Conservation (phyloP, 2,329 filamentous ascomycete species). For the Exserohilum turcica region DNA sequence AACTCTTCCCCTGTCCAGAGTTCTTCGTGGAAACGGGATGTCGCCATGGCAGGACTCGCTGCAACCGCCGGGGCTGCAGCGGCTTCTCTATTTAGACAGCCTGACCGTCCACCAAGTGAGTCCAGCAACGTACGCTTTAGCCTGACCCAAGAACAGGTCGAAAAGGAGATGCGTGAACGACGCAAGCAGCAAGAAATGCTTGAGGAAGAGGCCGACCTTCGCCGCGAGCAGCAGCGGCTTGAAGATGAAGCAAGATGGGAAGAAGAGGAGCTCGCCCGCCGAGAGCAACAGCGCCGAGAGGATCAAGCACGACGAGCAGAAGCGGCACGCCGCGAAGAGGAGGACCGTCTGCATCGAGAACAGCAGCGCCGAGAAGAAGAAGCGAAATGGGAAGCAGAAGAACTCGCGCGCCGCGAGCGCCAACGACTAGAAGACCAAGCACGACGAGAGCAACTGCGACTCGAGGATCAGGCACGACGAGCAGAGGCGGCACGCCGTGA, state of each 20-base stretch:
- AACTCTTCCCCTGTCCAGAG: constrained; percentile 55
- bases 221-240: constrained; percentile 24
- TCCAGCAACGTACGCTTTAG: constrained; percentile 61
- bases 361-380: constrained; percentile 32
- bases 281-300: constrained; percentile 29
- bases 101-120: constrained; percentile 28
- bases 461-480: constrained; percentile 25
- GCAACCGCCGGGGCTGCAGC: constrained; percentile 52
- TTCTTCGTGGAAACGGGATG: constrained; percentile 49
- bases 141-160: constrained; percentile 61
- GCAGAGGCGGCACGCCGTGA: constrained; percentile 23
- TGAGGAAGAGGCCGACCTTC: constrained; percentile 32
- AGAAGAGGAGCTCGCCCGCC: constrained; percentile 23
- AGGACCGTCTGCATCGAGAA: constrained; percentile 17
- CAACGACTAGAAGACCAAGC: constrained; percentile 25
- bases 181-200: constrained; percentile 40
- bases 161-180: constrained; percentile 52
- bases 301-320: constrained; percentile 23
- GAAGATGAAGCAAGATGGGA: constrained; percentile 27
- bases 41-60: constrained; percentile 51
- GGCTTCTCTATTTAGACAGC: constrained; percentile 36
- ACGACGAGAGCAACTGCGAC: constrained; percentile 25
- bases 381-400: constrained; percentile 13
- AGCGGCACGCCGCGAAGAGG: constrained; percentile 25
- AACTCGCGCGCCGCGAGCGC: constrained; percentile 19